Evolutionary conservation across 2,329 filamentous ascomycete species (phyloP).

Genomic region (Didymosphaeria variabile): DNA sequence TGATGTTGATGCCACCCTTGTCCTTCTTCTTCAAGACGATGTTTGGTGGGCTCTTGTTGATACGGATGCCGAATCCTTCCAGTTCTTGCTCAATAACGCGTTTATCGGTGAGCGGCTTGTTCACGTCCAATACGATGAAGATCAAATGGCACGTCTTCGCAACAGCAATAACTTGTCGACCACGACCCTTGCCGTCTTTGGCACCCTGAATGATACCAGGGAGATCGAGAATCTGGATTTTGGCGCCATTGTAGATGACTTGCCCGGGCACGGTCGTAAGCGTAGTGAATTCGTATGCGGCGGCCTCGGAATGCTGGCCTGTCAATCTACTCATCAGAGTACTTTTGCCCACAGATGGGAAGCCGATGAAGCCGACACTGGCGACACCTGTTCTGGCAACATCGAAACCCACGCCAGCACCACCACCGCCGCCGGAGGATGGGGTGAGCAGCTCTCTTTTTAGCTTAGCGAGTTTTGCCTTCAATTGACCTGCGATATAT

Average conservation of each 20-base stretch:
- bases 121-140: slow-evolving; percentile 97
- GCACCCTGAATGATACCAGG: slow-evolving; percentile 99
- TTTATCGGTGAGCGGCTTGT: slow-evolving; percentile 98
- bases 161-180: slow-evolving; percentile 97
- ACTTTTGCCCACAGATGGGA: slow-evolving; percentile 97
- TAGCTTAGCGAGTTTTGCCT: slow-evolving; percentile 97
- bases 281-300: slow-evolving; percentile 98
- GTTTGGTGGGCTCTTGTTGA: slow-evolving; percentile 97
- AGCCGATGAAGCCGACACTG: slow-evolving; percentile 96
- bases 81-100: slow-evolving; percentile 92
- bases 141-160: slow-evolving; percentile 99
- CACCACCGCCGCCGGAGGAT: slow-evolving; percentile 79
- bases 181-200: slow-evolving; percentile 96
- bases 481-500: slow-evolving; percentile 73
- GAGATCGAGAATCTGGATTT: slow-evolving; percentile 97
- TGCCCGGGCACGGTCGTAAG: slow-evolving; percentile 97
- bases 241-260: slow-evolving; percentile 94
- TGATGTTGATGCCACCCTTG: slow-evolving; percentile 95
- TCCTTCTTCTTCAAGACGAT: slow-evolving; percentile 99
- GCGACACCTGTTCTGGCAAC: slow-evolving; percentile 97
- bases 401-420: slow-evolving; percentile 90
- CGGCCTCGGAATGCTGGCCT: slow-evolving; percentile 95
- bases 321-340: slow-evolving; percentile 95
- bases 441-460: slow-evolving; percentile 96
- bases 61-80: slow-evolving; percentile 95